A percentile compares a stretch with the other conserved stretches of the same genome.
phyloP scores from a whole-genome alignment of 2,329 filamentous ascomycete genomes.

The Paecilomyces formosus region DNA sequence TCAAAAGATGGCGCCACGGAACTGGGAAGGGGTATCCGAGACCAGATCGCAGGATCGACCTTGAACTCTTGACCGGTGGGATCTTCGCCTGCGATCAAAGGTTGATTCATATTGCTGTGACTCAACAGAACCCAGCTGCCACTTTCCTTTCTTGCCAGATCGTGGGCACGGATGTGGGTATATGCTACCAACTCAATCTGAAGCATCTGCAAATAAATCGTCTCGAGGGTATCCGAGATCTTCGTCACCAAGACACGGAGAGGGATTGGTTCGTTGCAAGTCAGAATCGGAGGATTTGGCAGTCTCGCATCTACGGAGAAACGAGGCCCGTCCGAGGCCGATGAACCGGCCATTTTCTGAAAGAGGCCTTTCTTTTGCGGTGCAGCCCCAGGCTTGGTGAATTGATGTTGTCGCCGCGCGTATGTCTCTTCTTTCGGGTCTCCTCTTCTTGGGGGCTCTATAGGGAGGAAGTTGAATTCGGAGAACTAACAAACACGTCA shows the following conservation, averaged over 20 bases:
- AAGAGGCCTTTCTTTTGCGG: slow-evolving; percentile 56
- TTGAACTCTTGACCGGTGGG: slow-evolving; percentile 59
- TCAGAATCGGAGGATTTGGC: slow-evolving; percentile 80
- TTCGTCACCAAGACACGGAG: slow-evolving; percentile 74
- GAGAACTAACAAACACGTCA: slow-evolving; percentile 26
- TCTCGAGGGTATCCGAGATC: slow-evolving; percentile 59
- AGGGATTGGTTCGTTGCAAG: slow-evolving; percentile 79
- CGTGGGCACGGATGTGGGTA: slow-evolving; percentile 72
- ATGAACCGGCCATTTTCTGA: slow-evolving; percentile 28
- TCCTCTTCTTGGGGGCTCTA: slow-evolving; percentile 73
- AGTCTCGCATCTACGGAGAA: slow-evolving; percentile 77
- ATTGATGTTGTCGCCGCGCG: slow-evolving; percentile 64
- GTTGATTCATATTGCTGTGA: slow-evolving; percentile 62
- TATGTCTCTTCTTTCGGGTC: slow-evolving; percentile 70
- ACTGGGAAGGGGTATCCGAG: slow-evolving; percentile 63
- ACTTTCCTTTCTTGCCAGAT: slow-evolving; percentile 61
- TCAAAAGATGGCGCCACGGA: slow-evolving; percentile 80
- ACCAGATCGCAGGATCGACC: slow-evolving; percentile 69
- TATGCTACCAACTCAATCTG: slow-evolving; percentile 75
- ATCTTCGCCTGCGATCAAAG: slow-evolving; percentile 53
- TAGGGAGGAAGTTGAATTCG: slow-evolving; percentile 81
- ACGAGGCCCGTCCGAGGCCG: slow-evolving; percentile 39
- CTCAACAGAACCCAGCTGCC: slow-evolving; percentile 70
- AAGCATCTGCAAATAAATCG: slow-evolving; percentile 67
- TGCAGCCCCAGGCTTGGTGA: slow-evolving; percentile 31